These are phyloP conservation scores for Citeromyces hawaiiensis DNA, from an alignment of 1,139 yeast species.

Conservation along the genomic window DNA sequence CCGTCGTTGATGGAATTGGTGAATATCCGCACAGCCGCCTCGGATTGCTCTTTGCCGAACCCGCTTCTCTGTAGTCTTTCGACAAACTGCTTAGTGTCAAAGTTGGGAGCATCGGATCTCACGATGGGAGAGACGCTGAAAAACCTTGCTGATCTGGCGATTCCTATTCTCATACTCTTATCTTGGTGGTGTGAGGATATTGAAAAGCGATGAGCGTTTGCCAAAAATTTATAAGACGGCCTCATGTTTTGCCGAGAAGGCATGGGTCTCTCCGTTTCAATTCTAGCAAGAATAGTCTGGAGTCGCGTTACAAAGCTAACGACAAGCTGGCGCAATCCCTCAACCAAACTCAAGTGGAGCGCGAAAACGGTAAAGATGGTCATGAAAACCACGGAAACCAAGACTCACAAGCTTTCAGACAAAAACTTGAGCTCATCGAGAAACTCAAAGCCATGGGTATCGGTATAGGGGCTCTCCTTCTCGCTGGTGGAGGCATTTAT, in stretches of 20 bases:
- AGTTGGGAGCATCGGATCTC: constrained; percentile 25
- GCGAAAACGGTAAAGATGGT: neutral
- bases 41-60: constrained; percentile 66
- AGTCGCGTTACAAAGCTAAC: neutral
- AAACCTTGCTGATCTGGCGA: neutral
- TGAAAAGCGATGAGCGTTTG: neutral
- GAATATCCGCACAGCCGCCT: constrained; percentile 65
- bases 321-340: neutral
- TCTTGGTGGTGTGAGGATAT: neutral
- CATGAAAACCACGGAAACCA: neutral
- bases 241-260: neutral
- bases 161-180: neutral
- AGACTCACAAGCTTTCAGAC: neutral
- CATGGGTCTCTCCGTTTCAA: neutral
- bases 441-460: constrained; percentile 11
- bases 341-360: neutral
- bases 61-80: constrained; percentile 57
- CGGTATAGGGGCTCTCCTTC: constrained; percentile 17
- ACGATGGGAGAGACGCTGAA: neutral
- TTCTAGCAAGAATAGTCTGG: neutral
- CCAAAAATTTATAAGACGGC: neutral
- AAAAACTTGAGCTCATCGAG: constrained; percentile 3
- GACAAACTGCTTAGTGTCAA: constrained; percentile 72
- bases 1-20: constrained; percentile 76
- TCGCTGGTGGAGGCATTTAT: constrained; percentile 25